Conservation (phyloP, 1,284 basidiomycete species). For the Tremellales sp. region DNA sequence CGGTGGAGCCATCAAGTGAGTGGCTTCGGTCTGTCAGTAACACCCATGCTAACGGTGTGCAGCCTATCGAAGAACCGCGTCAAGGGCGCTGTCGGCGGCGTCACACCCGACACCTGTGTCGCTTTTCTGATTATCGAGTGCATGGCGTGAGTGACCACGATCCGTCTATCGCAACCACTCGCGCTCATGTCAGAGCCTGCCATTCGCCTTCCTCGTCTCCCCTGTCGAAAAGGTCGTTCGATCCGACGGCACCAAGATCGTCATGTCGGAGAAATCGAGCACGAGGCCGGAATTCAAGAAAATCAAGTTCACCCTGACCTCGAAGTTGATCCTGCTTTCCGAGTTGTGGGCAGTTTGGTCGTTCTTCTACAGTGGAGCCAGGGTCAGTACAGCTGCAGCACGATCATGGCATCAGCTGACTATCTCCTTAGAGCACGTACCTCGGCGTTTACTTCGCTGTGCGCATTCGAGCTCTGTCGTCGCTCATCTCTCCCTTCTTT, state of each 20-base stretch:
- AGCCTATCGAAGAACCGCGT: slow-evolving; percentile 16
- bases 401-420: neutral
- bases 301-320: slow-evolving; percentile 8
- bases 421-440: slow-evolving; percentile 7
- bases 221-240: slow-evolving; percentile 18
- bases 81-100: slow-evolving; percentile 10
- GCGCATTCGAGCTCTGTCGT: slow-evolving; percentile 23
- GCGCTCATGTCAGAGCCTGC: too few species aligned
- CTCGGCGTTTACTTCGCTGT: slow-evolving; percentile 22
- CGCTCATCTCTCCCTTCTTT: slow-evolving; percentile 23
- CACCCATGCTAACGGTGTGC: neutral
- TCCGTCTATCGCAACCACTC: too few species aligned
- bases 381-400: neutral
- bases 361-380: slow-evolving; percentile 14
- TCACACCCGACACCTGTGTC: slow-evolving; percentile 18
- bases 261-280: slow-evolving; percentile 7
- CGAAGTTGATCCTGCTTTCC: slow-evolving; percentile 11
- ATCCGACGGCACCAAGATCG: slow-evolving; percentile 20
- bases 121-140: slow-evolving; percentile 25
- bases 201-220: slow-evolving; percentile 22
- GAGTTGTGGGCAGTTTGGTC: slow-evolving; percentile 18
- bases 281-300: slow-evolving; percentile 15
- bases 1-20: slow-evolving; percentile 26
- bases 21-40: neutral
- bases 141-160: slow-evolving; percentile 11